Base-by-base conservation (phyloP, 202 grass and related monocot genomes). In the Bolboschoenoplectus hybrid region DNA sequence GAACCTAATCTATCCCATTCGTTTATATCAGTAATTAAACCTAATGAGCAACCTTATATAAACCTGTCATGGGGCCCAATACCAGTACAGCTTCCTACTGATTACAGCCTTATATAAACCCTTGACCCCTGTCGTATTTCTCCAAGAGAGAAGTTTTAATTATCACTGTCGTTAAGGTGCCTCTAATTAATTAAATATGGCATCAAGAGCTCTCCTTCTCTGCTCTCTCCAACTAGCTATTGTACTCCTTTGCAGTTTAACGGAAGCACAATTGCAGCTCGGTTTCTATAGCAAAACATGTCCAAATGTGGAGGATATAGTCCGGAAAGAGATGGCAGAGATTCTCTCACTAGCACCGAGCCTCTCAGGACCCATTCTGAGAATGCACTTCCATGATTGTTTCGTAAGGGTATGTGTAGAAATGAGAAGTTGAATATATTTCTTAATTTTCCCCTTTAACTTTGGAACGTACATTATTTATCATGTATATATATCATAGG, bases 351-450 rank as follows among this genome's bases (percentile, higher is more conserved):
- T 84, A 11, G 92, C 89, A 56, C 97, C 93, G 1, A 96, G 90
- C 86, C 97, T 99, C 40, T 92, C 93, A 12, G 97, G 80, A 0
- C 90, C 97, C 39, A 88, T 99, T 43, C 88, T 99, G 67, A 34
- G 97, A 86, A 84, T 99, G 90, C 97, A 97, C 81, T 99, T 99
- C 89, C 93, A 99, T 57, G 97, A 99, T 85, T 99, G 97, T 87
- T 99, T 99, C 82, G 92, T 99, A 55, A 88, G 93, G 89, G 95
- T 97, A 89, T 67, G 89, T 75, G 5, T 71, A 2, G 0, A 61
- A 40, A 58, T 8, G 19, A 60, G 52, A 57, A 58, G 53, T 16
- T 58, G 16, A 58, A 43, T 51, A 57, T 6, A 20, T 61, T 62
- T 20, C 58, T 58, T 62, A 62, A 17, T 19, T 62, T 62, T 16